These are phyloP conservation scores for Apiospora koreana DNA, from an alignment of 2,329 filamentous ascomycete genomes.

Conservation along the genomic window DNA sequence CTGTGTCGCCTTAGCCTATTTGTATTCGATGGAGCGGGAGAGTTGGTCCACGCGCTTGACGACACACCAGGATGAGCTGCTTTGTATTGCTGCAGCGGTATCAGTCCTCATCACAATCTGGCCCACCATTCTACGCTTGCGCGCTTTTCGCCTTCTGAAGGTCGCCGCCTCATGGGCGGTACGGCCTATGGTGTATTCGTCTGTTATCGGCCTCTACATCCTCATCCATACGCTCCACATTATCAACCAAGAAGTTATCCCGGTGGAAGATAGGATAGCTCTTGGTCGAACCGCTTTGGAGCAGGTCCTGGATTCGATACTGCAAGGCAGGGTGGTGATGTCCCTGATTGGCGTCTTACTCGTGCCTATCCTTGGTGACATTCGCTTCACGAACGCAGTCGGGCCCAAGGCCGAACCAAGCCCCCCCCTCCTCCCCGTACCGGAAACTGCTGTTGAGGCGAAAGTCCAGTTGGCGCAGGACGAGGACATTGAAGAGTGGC, in stretches of 20 bases:
- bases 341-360: background rate
- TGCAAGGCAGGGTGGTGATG: background rate
- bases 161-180: background rate
- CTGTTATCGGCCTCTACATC: background rate
- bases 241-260: background rate
- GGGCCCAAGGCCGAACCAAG: background rate
- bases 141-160: background rate
- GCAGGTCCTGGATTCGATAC: background rate
- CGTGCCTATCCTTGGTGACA: background rate
- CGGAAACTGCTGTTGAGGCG: background rate
- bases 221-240: background rate
- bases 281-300: background rate
- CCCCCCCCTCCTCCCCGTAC: too few relatives aligned
- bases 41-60: background rate
- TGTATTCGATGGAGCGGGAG: background rate
- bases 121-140: background rate
- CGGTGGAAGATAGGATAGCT: background rate
- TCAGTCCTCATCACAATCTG: background rate
- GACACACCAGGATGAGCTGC: background rate
- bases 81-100: background rate
- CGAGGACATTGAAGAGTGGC: background rate
- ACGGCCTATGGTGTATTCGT: background rate
- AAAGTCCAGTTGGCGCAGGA: background rate
- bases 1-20: background rate
- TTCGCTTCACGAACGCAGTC: background rate